phyloP scores from a whole-genome alignment of 2,329 filamentous ascomycete species.

The Sclerotinia borealis region DNA sequence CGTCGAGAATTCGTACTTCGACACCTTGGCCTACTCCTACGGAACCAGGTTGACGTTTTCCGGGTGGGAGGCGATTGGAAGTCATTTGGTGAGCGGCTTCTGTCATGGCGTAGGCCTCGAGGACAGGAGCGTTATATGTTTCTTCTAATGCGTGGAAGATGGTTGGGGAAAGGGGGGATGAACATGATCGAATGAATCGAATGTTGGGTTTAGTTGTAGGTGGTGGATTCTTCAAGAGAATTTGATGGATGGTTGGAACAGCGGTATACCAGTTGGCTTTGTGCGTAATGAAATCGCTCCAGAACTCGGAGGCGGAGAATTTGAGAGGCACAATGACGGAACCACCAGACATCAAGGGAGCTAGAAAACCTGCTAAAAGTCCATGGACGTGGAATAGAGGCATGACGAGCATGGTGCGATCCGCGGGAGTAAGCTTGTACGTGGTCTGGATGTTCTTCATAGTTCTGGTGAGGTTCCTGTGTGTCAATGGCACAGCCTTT shows the following conservation, averaged over 20 bases:
- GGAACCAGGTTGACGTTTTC: constrained; percentile 70
- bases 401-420: constrained; percentile 84
- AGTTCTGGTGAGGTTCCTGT: constrained; percentile 72
- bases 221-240: constrained; percentile 67
- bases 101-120: constrained; percentile 91
- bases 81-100: constrained; percentile 85
- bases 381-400: constrained; percentile 87
- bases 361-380: constrained; percentile 75
- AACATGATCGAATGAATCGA: constrained; percentile 84
- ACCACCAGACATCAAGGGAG: constrained; percentile 67
- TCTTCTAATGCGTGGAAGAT: constrained; percentile 74
- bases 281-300: constrained; percentile 67
- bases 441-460: constrained; percentile 80
- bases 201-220: constrained; percentile 66
- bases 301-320: constrained; percentile 80
- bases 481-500: constrained; percentile 77
- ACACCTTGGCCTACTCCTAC: constrained; percentile 82
- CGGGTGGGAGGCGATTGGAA: constrained; percentile 64
- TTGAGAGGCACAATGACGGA: constrained; percentile 72
- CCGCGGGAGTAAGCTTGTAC: constrained; percentile 62
- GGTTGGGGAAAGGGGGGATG: constrained; percentile 75
- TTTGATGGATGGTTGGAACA: constrained; percentile 89
- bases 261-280: constrained; percentile 88
- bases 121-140: constrained; percentile 69
- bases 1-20: constrained; percentile 70